A percentile compares a stretch with the other conserved stretches of the same genome.
Conservation (phyloP, 2,329 filamentous ascomycete genomes). For the Didymella glomerata region DNA sequence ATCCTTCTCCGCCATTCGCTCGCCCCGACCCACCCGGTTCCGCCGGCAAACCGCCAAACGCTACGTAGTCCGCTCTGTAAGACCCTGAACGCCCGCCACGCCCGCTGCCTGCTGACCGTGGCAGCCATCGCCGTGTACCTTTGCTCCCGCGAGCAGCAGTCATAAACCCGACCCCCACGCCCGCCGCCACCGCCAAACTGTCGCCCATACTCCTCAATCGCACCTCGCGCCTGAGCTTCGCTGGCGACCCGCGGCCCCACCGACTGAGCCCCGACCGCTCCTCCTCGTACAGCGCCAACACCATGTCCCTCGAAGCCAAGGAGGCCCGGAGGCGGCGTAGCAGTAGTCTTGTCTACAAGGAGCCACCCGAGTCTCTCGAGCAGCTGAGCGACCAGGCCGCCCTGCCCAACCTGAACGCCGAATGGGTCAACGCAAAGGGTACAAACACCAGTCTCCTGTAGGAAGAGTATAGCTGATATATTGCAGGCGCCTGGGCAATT, state of each 20-base stretch:
- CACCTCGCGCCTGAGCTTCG: conserved; percentile 80
- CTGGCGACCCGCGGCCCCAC: conserved; percentile 72
- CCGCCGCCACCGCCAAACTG: conserved; percentile 87
- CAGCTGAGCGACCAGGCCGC: conserved; percentile 97
- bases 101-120: conserved; percentile 4
- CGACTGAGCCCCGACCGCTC: conserved; percentile 40
- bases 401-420: conserved; percentile 93
- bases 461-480: not conserved
- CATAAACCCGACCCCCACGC: conserved; percentile 2
- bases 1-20: conserved; percentile 35
- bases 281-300: conserved; percentile 26
- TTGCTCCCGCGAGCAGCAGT: conserved; percentile 11
- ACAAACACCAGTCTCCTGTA: not conserved
- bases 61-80: conserved; percentile 27
- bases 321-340: conserved; percentile 85
- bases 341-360: conserved; percentile 98
- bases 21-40: conserved; percentile 12
- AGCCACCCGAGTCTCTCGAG: conserved; percentile 94
- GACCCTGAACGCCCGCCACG: conserved; percentile 32
- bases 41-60: conserved; percentile 8
- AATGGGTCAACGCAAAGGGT: conserved; percentile 99
- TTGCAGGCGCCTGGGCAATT: conserved; percentile 92
- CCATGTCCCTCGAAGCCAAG: conserved; percentile 58
- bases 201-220: conserved; percentile 90
- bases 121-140: conserved; percentile 17